These are phyloP conservation scores for Sisymbrium irio DNA, from an alignment of 345 rosid genomes.

Conservation along the genomic window DNA sequence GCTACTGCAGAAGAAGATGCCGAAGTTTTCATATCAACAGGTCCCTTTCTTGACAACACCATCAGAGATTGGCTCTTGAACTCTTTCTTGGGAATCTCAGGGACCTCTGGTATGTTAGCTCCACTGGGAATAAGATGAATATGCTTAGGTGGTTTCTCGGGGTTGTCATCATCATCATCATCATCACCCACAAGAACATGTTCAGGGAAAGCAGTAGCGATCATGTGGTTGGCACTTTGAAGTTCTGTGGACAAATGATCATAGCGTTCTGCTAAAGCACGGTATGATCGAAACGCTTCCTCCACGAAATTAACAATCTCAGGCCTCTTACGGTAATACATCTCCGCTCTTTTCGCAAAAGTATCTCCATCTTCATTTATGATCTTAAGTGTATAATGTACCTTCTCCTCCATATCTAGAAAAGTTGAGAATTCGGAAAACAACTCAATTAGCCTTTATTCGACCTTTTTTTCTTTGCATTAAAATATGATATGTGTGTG, in stretches of 20 bases:
- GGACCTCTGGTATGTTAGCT: constrained; percentile 45
- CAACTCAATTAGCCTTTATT: background rate
- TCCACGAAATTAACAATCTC: constrained; percentile 65
- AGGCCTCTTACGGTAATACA: constrained; percentile 76
- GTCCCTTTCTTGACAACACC: constrained; percentile 33
- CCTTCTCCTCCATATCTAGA: constrained; percentile 77
- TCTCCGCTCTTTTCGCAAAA: constrained; percentile 68
- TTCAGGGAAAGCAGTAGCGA: constrained; percentile 74
- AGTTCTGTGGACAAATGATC: constrained; percentile 66
- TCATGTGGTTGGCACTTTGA: constrained; percentile 71
- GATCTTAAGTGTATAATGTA: constrained; percentile 48
- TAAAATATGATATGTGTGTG: background rate
- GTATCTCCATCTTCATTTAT: constrained; percentile 71
- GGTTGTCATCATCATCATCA: constrained; percentile 12
- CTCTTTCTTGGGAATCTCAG: constrained; percentile 46
- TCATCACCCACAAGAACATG: constrained; percentile 43
- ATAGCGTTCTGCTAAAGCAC: constrained; percentile 75
- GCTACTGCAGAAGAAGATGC: constrained; percentile 19
- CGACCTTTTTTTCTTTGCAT: background rate
- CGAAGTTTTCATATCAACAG: constrained; percentile 26
- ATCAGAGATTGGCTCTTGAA: constrained; percentile 39
- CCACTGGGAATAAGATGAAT: constrained; percentile 6
- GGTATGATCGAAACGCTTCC: constrained; percentile 63
- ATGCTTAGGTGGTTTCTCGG: constrained; percentile 21
- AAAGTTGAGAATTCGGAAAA: constrained; percentile 8